These are phyloP conservation scores for Globisporangium spiculum DNA, from an alignment of 352 stramenopile genomes.

Conservation along the genomic window DNA sequence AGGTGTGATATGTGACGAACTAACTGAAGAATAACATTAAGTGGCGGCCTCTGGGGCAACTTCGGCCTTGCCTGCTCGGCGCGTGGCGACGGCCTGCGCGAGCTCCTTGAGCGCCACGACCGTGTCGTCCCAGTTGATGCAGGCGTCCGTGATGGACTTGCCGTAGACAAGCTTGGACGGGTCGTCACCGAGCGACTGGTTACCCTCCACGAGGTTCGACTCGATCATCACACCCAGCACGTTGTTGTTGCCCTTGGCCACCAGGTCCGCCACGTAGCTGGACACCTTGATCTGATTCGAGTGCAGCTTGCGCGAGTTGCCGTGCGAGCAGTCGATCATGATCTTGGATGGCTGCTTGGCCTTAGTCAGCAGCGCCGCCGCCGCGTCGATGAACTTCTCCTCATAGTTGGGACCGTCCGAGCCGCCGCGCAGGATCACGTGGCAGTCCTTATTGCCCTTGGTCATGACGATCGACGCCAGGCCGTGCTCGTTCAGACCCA, in stretches of 20 bases:
- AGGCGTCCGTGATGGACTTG: constrained; percentile 87
- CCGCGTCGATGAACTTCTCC: constrained; percentile 65
- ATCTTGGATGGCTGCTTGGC: constrained; percentile 68
- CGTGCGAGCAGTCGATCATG: constrained; percentile 89
- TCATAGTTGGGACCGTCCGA: constrained; percentile 81
- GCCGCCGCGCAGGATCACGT: constrained; percentile 81
- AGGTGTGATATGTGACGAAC: background rate
- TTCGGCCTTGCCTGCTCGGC: constrained; percentile 20
- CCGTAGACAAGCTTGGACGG: constrained; percentile 73
- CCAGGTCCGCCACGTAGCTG: constrained; percentile 57
- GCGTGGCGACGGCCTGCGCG: constrained; percentile 47
- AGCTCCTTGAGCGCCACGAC: constrained; percentile 58
- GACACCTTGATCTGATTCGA: constrained; percentile 81
- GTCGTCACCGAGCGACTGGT: constrained; percentile 74
- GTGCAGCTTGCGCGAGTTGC: constrained; percentile 84
- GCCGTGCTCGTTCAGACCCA: constrained; percentile 79
- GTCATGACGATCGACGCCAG: constrained; percentile 80
- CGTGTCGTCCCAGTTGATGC: constrained; percentile 84
- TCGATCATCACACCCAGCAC: constrained; percentile 88
- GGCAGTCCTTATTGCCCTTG: constrained; percentile 82
- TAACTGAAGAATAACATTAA: constrained; percentile 6
- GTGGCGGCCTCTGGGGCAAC: background rate
- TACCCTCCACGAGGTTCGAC: constrained; percentile 84
- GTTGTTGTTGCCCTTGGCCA: constrained; percentile 62
- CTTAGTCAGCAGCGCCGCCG: constrained; percentile 57